phyloP scores from a whole-genome alignment of 2,329 filamentous ascomycete species.

The Penicillium sp. region DNA sequence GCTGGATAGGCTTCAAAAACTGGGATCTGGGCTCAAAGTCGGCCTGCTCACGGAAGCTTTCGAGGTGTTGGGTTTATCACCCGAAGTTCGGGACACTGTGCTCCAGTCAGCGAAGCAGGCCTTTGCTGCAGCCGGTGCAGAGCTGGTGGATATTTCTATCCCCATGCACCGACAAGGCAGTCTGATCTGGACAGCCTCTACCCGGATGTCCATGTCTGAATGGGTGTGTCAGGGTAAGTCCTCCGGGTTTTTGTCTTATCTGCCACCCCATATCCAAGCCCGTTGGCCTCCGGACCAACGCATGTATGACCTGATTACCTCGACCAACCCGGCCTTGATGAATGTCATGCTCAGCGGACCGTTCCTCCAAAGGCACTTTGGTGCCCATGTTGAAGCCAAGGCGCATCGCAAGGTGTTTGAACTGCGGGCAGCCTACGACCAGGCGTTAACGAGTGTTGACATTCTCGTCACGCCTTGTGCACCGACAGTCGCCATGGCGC shows the following conservation, averaged over 20 bases:
- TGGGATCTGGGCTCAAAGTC: conserved; percentile 44
- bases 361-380: conserved; percentile 28
- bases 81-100: conserved; percentile 40
- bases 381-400: conserved; percentile 42
- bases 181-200: conserved; percentile 48
- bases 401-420: conserved; percentile 48
- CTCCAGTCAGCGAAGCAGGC: conserved; percentile 35
- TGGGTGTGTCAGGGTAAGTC: conserved; percentile 31
- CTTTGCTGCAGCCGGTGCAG: conserved; percentile 45
- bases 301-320: conserved; percentile 46
- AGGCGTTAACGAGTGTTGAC: conserved; percentile 45
- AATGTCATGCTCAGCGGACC: conserved; percentile 45
- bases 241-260: conserved; percentile 33
- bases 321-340: conserved; percentile 47
- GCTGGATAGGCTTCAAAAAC: conserved; percentile 14
- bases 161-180: conserved; percentile 48
- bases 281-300: conserved; percentile 40
- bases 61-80: conserved; percentile 37
- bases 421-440: conserved; percentile 50
- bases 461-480: conserved; percentile 51
- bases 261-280: conserved; percentile 30
- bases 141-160: conserved; percentile 47
- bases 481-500: conserved; percentile 46
- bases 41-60: conserved; percentile 50
- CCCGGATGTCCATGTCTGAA: conserved; percentile 33